Conservation (phyloP, 768 basidiomycete genomes). For the Boletus rubescentipes region DNA sequence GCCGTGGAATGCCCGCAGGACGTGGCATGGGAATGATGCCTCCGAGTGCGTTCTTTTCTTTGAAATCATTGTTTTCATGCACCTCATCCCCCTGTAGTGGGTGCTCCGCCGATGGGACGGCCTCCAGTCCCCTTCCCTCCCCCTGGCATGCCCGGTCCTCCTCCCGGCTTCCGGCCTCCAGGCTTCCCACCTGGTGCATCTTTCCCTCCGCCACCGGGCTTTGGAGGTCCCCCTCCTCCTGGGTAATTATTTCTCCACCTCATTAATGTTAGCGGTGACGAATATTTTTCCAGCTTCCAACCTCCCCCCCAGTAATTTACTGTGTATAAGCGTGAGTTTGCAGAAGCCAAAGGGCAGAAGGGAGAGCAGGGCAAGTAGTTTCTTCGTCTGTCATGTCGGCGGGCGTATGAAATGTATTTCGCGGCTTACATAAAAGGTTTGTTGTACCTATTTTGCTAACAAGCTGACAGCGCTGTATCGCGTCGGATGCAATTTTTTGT, state of each 20-base stretch:
- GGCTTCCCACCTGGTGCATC: slow-evolving; percentile 82
- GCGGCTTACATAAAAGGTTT: slow-evolving; percentile 22
- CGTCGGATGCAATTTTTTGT: slow-evolving; percentile 21
- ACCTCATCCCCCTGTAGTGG: slow-evolving; percentile 43
- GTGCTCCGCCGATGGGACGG: slow-evolving; percentile 57
- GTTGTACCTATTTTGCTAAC: slow-evolving; percentile 31
- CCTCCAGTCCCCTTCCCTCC: slow-evolving; percentile 63
- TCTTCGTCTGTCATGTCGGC: slow-evolving; percentile 19
- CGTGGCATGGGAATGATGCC: slow-evolving; percentile 97
- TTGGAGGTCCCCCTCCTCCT: slow-evolving; percentile 79
- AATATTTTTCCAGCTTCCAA: slow-evolving; percentile 39
- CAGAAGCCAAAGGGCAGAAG: slow-evolving; percentile 17
- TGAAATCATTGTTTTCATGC: slow-evolving; percentile 15
- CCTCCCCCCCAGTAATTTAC: slow-evolving; percentile 43
- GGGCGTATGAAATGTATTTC: slow-evolving; percentile 28
- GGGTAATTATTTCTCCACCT: slow-evolving; percentile 52
- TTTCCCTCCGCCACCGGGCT: slow-evolving; percentile 79
- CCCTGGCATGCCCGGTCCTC: slow-evolving; percentile 84
- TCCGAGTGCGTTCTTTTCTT: slow-evolving; percentile 53
- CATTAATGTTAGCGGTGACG: slow-evolving; percentile 4
- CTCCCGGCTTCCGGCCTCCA: slow-evolving; percentile 82
- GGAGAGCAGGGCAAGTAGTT: slow-evolving; percentile 28
- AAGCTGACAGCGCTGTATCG: slow-evolving; percentile 20
- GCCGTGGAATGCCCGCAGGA: slow-evolving; percentile 93
- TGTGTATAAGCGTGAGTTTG: slow-evolving; percentile 7